Conservation (phyloP, 805 yeast genomes). For the Saccharomycopsis fodiens region DNA sequence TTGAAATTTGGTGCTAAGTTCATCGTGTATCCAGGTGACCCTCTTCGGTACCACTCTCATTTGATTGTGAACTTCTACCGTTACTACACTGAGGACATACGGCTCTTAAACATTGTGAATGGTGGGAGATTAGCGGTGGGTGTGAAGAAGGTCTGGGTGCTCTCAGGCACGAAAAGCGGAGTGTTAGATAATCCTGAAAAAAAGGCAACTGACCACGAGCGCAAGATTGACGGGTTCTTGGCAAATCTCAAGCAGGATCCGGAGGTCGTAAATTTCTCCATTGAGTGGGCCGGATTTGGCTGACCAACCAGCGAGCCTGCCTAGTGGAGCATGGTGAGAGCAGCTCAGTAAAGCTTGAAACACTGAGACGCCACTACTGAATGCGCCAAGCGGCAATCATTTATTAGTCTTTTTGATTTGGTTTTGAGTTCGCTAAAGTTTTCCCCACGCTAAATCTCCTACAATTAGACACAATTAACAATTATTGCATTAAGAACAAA, state of each 20-base stretch:
- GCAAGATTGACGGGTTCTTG: background rate
- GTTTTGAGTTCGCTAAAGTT: too few species aligned
- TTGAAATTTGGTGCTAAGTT: conserved; percentile 84
- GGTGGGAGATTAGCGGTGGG: conserved; percentile 93
- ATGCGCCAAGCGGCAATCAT: too few species aligned
- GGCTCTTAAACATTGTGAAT: conserved; percentile 53
- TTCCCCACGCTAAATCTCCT: too few species aligned
- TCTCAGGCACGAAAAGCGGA: conserved; percentile 31
- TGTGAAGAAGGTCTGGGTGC: conserved; percentile 78
- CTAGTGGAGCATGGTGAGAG: too few species aligned
- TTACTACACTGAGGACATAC: conserved; percentile 43
- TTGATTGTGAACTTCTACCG: conserved; percentile 48
- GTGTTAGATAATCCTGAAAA: background rate
- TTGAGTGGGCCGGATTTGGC: conserved; percentile 98
- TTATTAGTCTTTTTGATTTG: background rate
- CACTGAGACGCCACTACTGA: too few species aligned
- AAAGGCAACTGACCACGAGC: conserved; percentile 2
- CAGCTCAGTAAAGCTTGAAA: background rate
- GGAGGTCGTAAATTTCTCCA: conserved; percentile 47
- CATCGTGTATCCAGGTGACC: conserved; percentile 93
- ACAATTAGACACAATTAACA: background rate
- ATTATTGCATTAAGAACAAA: background rate
- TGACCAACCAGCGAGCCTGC: too few species aligned
- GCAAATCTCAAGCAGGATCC: background rate
- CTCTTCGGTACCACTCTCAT: conserved; percentile 85